Percentiles rank a stretch among this genome's conserved stretches.
Evolutionary conservation across 1,284 basidiomycete species (phyloP).

Genomic region (Phellinidium pouzarii): DNA sequence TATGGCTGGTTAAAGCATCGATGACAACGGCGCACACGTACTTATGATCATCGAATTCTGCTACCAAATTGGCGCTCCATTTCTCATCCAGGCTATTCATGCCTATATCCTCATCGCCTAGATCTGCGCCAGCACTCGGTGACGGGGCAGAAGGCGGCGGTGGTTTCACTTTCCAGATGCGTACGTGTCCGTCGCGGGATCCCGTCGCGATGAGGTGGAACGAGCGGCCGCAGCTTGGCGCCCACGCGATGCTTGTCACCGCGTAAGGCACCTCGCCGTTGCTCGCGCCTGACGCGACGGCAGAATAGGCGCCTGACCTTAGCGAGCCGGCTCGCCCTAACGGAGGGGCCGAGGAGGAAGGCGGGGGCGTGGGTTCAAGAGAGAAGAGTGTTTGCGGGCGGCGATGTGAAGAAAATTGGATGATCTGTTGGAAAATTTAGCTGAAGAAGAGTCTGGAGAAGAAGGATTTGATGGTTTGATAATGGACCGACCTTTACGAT

Average conservation of each 20-base stretch:
- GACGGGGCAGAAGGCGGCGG: slow-evolving; percentile 33
- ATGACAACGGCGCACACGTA: slow-evolving; percentile 27
- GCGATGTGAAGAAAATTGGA: slow-evolving; percentile 34
- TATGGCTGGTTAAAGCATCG: neutral
- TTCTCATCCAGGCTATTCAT: slow-evolving; percentile 39
- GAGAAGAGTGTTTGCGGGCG: slow-evolving; percentile 27
- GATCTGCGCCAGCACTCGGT: slow-evolving; percentile 25
- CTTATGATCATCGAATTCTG: slow-evolving; percentile 84
- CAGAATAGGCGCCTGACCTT: slow-evolving; percentile 16
- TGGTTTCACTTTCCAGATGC: slow-evolving; percentile 80
- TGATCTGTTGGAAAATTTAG: slow-evolving; percentile 27
- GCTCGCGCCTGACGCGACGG: slow-evolving; percentile 3
- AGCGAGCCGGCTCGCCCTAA: slow-evolving; percentile 17
- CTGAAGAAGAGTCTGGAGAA: neutral
- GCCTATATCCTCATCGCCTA: slow-evolving; percentile 31
- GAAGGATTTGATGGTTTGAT: neutral
- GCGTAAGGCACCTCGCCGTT: slow-evolving; percentile 40
- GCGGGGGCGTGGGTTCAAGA: slow-evolving; percentile 22
- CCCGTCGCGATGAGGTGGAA: slow-evolving; percentile 91
- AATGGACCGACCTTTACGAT: slow-evolving; percentile 59
- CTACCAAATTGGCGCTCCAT: slow-evolving; percentile 73
- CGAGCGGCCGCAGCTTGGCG: slow-evolving; percentile 83
- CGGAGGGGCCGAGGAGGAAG: slow-evolving; percentile 13
- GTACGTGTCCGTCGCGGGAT: slow-evolving; percentile 74
- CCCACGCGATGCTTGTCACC: slow-evolving; percentile 82